Base-by-base conservation (phyloP, 140 eudicot species). In the Ambrosia hybrid region DNA sequence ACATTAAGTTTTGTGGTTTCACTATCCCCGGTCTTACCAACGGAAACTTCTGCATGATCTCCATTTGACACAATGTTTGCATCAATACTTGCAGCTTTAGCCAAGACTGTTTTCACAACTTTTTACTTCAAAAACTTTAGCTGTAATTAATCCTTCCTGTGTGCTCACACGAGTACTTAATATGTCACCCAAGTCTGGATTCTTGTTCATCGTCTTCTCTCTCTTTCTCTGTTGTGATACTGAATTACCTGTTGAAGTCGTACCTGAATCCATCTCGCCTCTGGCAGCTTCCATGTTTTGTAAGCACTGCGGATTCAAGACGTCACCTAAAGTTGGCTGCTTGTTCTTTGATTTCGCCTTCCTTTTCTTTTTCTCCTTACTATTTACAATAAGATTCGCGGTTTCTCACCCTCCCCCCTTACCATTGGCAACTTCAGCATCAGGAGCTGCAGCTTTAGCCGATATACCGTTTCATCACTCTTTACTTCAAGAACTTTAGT, bases 361-460 rank as follows among this genome's bases (percentile, higher is more conserved):
- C 45, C 43, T 70, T 62, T 69, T 17, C 65, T 30, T 52, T 59
- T 14, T 55, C 55, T n/a, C 48, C 6, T 57, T 37, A 59, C 41
- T 67, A 46, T 67, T 56, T 55, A 62, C 78, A n/a, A 45, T 68
- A 38, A 36, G 61, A 57, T 48, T 57, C 48, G 13, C 10, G 1
- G 46, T 7, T 73, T 51, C 16, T 55, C 59, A 36, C 9, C 34
- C 56, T 2, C 41, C 16, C 16, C 3, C 15, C 26, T 48, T 41
- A 49, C 59, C 72, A 58, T 45, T 65, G 52, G 72, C 57, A 37
- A 2, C 58, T 63, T 41, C 36, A 21, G 53, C 78, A 63, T 73
- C 64, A 73, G 41, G 9, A 37, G 21, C 17, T 63, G 45, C 71
- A 73, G 71, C 49, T 71, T 71, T 57, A 71, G n/a, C 55, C 57